phyloP scores from a whole-genome alignment of 2,329 filamentous ascomycete species.

The Lachnum nothofagi region DNA sequence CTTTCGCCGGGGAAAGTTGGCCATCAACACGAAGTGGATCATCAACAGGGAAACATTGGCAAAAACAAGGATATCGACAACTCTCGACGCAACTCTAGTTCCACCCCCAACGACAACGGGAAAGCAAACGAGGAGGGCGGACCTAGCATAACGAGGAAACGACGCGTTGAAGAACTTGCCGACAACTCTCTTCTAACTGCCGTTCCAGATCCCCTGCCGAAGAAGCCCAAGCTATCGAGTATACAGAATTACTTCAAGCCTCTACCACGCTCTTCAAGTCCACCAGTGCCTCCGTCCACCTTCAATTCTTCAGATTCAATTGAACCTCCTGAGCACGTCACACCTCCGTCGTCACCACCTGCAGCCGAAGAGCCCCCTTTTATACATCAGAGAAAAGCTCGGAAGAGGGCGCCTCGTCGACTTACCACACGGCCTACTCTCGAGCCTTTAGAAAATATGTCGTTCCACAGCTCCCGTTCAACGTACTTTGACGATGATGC shows the following conservation, averaged over 20 bases:
- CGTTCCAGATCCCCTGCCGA: background rate
- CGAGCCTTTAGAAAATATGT: slow-evolving; percentile 1
- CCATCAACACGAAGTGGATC: too few species aligned
- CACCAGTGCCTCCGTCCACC: slow-evolving; percentile 7
- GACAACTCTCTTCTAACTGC: slow-evolving; percentile 4
- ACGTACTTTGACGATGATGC: background rate
- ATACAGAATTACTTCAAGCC: slow-evolving; percentile 29
- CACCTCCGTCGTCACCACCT: slow-evolving; percentile 16
- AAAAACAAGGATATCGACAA: too few species aligned
- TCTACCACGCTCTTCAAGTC: slow-evolving; percentile 15
- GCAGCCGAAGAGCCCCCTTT: background rate
- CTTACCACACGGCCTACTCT: slow-evolving; percentile 17
- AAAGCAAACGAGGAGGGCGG: background rate
- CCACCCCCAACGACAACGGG: background rate
- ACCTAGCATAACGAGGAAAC: background rate
- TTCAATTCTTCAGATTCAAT: slow-evolving; percentile 11
- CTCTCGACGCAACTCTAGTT: too few species aligned
- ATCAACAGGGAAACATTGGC: too few species aligned
- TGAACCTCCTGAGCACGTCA: background rate
- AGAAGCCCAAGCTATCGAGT: slow-evolving; percentile 15
- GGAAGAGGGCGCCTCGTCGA: slow-evolving; percentile 14
- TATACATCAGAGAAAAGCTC: background rate
- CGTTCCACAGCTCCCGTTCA: background rate
- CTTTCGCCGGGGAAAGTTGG: too few species aligned
- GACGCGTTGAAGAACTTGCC: background rate